These are phyloP conservation scores for Paraurostyla sp. DNA, from an alignment of 73 alveolate species.

Conservation along the genomic window DNA sequence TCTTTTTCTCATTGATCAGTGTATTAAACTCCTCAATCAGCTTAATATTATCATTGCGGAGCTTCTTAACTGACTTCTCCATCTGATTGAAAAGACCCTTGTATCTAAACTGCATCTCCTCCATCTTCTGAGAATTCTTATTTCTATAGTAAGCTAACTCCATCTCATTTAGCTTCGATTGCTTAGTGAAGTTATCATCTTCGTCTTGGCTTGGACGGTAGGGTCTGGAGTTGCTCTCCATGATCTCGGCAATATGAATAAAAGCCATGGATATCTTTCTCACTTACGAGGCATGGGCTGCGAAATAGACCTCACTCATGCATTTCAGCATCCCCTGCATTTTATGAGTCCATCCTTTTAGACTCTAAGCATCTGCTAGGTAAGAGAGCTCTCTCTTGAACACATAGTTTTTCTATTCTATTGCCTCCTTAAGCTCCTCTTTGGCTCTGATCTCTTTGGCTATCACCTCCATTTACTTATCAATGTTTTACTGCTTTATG, in stretches of 20 bases:
- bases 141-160: constrained; percentile 65
- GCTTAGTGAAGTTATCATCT: constrained; percentile 4
- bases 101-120: constrained; percentile 53
- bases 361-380: constrained; percentile 29
- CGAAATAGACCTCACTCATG: constrained; percentile 33
- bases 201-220: constrained; percentile 34
- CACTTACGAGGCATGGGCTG: constrained; percentile 6
- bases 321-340: constrained; percentile 45
- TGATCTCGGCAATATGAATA: constrained; percentile 49
- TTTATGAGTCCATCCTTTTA: constrained; percentile 54
- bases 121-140: constrained; percentile 44
- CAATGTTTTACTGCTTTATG: constrained; percentile 20
- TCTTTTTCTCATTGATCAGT: constrained; percentile 63
- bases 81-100: not conserved
- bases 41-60: constrained; percentile 65
- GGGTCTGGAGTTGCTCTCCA: constrained; percentile 49
- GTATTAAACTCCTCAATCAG: constrained; percentile 70
- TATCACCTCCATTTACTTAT: constrained; percentile 43
- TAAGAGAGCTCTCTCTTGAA: constrained; percentile 57
- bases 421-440: not conserved
- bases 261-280: constrained; percentile 1
- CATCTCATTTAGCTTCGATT: constrained; percentile 54
- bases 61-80: constrained; percentile 49
- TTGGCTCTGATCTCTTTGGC: constrained; percentile 21
- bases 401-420: constrained; percentile 21